Percentiles rank a stretch among this genome's conserved stretches.
phyloP scores from a whole-genome alignment of 2,329 filamentous ascomycete species.

The Blumeria graminis region DNA sequence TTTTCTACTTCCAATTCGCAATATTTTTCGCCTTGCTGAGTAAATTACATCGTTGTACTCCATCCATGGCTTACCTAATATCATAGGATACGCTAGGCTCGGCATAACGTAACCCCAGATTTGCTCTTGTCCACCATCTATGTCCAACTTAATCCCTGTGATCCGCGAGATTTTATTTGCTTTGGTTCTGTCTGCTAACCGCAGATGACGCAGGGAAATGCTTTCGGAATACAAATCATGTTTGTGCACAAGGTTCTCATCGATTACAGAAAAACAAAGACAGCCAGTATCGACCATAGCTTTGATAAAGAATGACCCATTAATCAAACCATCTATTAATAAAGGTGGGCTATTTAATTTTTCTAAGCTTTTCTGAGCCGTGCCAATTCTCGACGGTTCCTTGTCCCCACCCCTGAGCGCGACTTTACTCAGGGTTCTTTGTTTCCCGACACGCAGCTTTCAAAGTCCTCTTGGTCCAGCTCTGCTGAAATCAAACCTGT shows the following conservation, averaged over 20 bases:
- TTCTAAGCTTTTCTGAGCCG: neutral
- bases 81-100: neutral
- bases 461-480: neutral
- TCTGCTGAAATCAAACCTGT: neutral
- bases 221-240: neutral
- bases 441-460: neutral
- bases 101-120: neutral
- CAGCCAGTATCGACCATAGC: neutral
- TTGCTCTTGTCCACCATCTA: neutral
- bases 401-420: neutral
- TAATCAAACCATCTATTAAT: neutral
- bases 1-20: neutral
- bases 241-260: neutral
- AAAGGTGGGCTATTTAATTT: neutral
- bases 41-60: neutral
- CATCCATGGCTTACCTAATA: neutral
- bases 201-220: neutral
- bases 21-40: neutral
- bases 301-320: neutral
- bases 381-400: too few species aligned
- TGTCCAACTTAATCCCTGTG: neutral
- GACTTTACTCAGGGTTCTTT: neutral
- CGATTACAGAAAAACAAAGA: constrained; percentile 1
- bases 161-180: neutral
- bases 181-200: neutral